These are phyloP conservation scores for Acacia concinna DNA, from an alignment of 331 rosid species.

Conservation along the genomic window DNA sequence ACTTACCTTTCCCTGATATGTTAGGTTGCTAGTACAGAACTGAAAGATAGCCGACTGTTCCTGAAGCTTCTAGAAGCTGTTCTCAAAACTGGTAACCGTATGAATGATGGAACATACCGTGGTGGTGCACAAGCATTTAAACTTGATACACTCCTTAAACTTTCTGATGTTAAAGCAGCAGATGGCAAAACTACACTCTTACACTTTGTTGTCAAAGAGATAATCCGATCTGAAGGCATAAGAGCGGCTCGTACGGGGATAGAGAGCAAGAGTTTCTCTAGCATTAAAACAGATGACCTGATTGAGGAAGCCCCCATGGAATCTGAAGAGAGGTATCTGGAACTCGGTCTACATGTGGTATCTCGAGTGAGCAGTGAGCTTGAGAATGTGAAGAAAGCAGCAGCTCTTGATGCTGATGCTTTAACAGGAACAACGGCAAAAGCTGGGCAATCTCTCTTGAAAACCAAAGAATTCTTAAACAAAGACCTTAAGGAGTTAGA, in stretches of 20 bases:
- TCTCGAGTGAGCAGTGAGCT: conserved; percentile 76
- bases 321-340: conserved; percentile 58
- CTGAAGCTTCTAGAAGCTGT: conserved; percentile 98
- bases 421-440: conserved; percentile 72
- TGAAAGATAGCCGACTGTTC: conserved; percentile 80
- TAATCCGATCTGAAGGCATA: conserved; percentile 88
- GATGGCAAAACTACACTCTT: conserved; percentile 98
- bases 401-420: conserved; percentile 74
- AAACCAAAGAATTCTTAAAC: conserved; percentile 53
- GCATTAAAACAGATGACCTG: conserved; percentile 56
- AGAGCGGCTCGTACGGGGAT: conserved; percentile 62
- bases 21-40: conserved; percentile 91
- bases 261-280: conserved; percentile 57
- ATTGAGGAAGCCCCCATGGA: conserved; percentile 44
- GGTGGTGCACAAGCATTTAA: conserved; percentile 98
- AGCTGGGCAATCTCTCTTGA: conserved; percentile 59
- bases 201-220: conserved; percentile 92
- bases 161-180: conserved; percentile 89
- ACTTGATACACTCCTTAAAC: conserved; percentile 90
- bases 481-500: conserved; percentile 46
- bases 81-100: conserved; percentile 97
- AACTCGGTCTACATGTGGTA: conserved; percentile 76
- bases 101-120: conserved; percentile 95
- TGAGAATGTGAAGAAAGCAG: conserved; percentile 78
- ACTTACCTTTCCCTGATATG: conserved; percentile 27